Conservation (phyloP, 2,329 filamentous ascomycete species). For the Ceratocystis lukuohia region DNA sequence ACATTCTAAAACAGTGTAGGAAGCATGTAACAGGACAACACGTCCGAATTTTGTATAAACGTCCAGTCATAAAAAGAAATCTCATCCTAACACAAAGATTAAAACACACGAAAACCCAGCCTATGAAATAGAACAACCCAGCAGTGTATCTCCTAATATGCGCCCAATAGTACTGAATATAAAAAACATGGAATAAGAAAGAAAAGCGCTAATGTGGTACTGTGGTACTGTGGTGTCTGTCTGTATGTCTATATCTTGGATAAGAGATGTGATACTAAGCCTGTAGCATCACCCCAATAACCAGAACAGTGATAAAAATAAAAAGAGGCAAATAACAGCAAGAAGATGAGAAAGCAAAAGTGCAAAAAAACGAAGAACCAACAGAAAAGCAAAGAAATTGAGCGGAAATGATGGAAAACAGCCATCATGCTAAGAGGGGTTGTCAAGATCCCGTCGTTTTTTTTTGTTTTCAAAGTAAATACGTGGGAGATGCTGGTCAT, state of each 20-base stretch:
- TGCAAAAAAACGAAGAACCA: not conserved
- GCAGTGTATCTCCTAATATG: not conserved
- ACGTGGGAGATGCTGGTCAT: not conserved
- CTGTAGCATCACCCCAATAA: not conserved
- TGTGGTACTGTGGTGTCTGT: not conserved
- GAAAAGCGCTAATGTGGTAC: not conserved
- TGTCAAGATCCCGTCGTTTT: not conserved
- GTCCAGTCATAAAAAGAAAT: not conserved
- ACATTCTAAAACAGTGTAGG: not conserved
- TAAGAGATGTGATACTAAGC: conserved; percentile 1
- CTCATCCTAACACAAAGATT: not conserved
- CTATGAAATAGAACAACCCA: not conserved
- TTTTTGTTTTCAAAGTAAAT: not conserved
- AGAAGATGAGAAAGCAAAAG: not conserved
- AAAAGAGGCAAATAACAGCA: not conserved
- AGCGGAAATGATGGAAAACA: not conserved
- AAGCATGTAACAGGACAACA: not conserved
- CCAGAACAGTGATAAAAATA: not conserved
- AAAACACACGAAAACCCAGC: not conserved
- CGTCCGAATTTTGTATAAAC: not conserved
- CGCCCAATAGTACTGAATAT: not conserved
- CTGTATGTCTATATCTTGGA: not conserved
- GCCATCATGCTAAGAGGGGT: not conserved
- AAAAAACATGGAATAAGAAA: not conserved
- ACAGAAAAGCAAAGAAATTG: not conserved